phyloP scores from a whole-genome alignment of 768 basidiomycete genomes.

The Gelatoporia subvermispora region DNA sequence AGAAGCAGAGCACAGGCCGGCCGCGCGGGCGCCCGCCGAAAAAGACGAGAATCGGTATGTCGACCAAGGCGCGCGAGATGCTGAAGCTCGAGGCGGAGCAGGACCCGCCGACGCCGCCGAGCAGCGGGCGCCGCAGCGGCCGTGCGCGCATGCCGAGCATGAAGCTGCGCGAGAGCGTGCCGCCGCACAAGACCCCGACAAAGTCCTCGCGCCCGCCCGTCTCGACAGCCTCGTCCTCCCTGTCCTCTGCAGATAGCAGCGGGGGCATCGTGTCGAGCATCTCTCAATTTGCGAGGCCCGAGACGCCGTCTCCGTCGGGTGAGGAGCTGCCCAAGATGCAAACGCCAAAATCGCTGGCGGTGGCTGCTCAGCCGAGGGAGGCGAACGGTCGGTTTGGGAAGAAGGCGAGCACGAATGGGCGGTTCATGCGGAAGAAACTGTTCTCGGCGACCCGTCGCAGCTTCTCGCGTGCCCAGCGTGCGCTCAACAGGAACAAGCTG shows the following conservation, averaged over 20 bases:
- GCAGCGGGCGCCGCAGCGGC: constrained; percentile 24
- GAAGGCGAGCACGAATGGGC: constrained; percentile 47
- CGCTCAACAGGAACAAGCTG: constrained; percentile 3
- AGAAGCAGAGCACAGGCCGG: constrained; percentile 30
- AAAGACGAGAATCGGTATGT: constrained; percentile 23
- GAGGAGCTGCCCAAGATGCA: constrained; percentile 11
- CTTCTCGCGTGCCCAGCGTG: constrained; percentile 2
- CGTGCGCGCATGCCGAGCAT: constrained; percentile 26
- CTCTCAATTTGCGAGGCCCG: not conserved
- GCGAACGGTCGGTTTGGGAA: constrained; percentile 65
- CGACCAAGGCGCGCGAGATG: constrained; percentile 16
- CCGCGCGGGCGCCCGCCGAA: constrained; percentile 20
- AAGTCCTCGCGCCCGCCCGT: constrained; percentile 6
- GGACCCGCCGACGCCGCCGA: not conserved
- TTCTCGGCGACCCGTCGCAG: constrained; percentile 14
- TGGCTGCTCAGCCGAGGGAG: constrained; percentile 54
- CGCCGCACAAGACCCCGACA: constrained; percentile 11
- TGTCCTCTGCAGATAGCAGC: constrained; percentile 7
- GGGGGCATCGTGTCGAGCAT: constrained; percentile 7
- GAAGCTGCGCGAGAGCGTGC: constrained; percentile 28
- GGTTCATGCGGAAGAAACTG: constrained; percentile 34
- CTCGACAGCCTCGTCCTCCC: constrained; percentile 9
- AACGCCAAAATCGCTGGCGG: constrained; percentile 39
- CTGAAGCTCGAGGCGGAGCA: constrained; percentile 10
- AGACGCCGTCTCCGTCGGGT: not conserved